A percentile compares a stretch with the other conserved stretches of the same genome.
These are phyloP conservation scores for Coprinopsis sp. DNA, from an alignment of 768 basidiomycete species.

Conservation along the genomic window DNA sequence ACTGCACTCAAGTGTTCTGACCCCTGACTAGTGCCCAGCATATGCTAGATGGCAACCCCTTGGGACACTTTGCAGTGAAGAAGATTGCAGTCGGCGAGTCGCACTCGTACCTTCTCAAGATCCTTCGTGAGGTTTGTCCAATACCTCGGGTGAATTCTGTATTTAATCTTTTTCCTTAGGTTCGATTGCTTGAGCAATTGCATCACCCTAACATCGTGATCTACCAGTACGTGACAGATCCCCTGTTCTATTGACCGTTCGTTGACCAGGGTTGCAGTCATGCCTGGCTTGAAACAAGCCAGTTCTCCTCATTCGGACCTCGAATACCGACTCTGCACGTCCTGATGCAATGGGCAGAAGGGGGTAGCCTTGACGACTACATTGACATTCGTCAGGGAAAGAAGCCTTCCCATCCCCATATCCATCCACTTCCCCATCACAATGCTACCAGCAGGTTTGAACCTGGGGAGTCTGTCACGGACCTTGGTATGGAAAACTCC, in stretches of 20 bases:
- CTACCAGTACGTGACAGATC: slow-evolving; percentile 59
- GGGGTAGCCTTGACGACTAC: slow-evolving; percentile 82
- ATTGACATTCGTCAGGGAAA: slow-evolving; percentile 77
- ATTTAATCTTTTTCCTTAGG: slow-evolving; percentile 3
- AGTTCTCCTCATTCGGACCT: slow-evolving; percentile 87
- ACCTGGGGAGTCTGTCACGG: slow-evolving; percentile 12
- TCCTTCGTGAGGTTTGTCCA: slow-evolving; percentile 66
- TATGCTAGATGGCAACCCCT: slow-evolving; percentile 78
- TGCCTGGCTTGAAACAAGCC: slow-evolving; percentile 83
- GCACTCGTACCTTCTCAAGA: slow-evolving; percentile 77
- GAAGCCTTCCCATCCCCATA: slow-evolving; percentile 43
- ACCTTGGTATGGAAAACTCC: slow-evolving; percentile 2
- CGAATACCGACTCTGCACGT: slow-evolving; percentile 84
- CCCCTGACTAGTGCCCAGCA: slow-evolving; percentile 44
- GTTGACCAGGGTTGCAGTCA: slow-evolving; percentile 39
- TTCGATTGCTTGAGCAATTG: slow-evolving; percentile 57
- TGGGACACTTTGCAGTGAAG: slow-evolving; percentile 93
- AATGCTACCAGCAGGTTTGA: slow-evolving; percentile 20
- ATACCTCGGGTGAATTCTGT: slow-evolving; percentile 38
- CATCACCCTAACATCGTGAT: slow-evolving; percentile 93
- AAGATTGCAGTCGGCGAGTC: slow-evolving; percentile 95
- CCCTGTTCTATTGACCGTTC: neutral
- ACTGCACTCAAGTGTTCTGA: neutral
- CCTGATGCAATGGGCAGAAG: slow-evolving; percentile 93
- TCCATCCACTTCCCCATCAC: slow-evolving; percentile 31